Base-by-base conservation (phyloP, 495 filamentous ascomycete species). In the Ascobolus immersus region DNA sequence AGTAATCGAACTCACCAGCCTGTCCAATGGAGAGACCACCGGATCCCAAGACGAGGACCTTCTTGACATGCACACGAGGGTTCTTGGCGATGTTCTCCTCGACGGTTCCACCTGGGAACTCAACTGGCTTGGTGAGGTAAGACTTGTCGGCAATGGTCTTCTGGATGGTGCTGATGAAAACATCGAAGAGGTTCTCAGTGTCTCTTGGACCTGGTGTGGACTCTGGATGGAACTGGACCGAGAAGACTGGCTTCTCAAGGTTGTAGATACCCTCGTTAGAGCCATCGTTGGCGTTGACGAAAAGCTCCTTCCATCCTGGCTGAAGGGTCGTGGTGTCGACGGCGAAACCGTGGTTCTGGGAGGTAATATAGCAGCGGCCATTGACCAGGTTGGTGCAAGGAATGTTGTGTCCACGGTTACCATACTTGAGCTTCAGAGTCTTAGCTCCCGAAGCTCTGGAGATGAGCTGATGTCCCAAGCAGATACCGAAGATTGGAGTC, bases 261-360 rank as follows among this genome's bases (percentile, higher is more conserved):
- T 96, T 81, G 48, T 79, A 71, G 42, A 96, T 90, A 55, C 86
- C 86, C 55, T 94, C 86, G 52, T 94, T 94, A 51, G 79, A 92
- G 42, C 76, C 77, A 49, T 96, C 86, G 49, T 96, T 96, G 50
- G 86, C 86, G 47, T 96, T 96, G 37, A 93, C 72, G 42, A 94
- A 94, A 1, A 94, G 62, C 50, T 93, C 86, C 39, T 73, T 64
- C 86, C 86, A 96, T 29, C 67, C 72, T 6, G 56, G 36, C 14
- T 78, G 73, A 9, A 96, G 61, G 14, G 62, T 77, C 33, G 56
- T 54, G 3, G 78, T 59, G 49, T 92, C 79, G 24, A 96, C 86
- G 11, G 80, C 86, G 47, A 69, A 96, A 49, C 86, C 86, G 50
- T 92, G 81, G 49, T 96, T 96, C 53, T 96, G 86, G 2, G 86